Evolutionary conservation across 805 yeast species (phyloP).

Genomic region (Suhomyces sp.): DNA sequence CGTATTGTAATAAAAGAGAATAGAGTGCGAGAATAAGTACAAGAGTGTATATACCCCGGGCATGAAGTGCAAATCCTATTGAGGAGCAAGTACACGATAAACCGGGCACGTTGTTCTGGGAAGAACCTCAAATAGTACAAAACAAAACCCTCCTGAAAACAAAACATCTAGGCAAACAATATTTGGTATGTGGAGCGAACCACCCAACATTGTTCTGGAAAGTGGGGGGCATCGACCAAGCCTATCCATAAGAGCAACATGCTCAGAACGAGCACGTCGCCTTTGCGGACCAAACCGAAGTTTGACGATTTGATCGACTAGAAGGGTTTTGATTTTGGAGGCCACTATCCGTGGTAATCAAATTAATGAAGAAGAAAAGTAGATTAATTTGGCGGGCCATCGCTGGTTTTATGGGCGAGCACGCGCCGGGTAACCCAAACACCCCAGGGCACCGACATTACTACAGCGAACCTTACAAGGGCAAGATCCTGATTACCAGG

Average conservation of each 20-base stretch:
- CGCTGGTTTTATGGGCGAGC: background rate
- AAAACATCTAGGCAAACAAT: conserved; percentile 18
- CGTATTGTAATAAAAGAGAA: background rate
- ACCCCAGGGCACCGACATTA: background rate
- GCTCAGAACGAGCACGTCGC: conserved; percentile 24
- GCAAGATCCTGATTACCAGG: background rate
- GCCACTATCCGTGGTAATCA: conserved; percentile 33
- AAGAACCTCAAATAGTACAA: conserved; percentile 22
- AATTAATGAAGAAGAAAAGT: conserved; percentile 12
- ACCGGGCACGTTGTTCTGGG: conserved; percentile 44
- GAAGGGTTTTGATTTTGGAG: conserved; percentile 31
- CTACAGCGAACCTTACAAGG: background rate
- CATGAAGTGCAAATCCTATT: conserved; percentile 47
- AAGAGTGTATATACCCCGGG: conserved; percentile 34
- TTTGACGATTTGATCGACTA: conserved; percentile 22
- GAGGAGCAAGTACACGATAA: conserved; percentile 43
- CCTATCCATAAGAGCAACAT: conserved; percentile 12
- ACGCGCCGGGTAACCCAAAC: conserved; percentile 1
- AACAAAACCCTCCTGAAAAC: conserved; percentile 32
- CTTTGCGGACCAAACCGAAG: conserved; percentile 14
- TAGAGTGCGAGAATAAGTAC: background rate
- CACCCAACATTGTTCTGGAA: conserved; percentile 2
- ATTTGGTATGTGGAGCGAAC: conserved; percentile 9
- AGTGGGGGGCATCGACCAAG: conserved; percentile 16
- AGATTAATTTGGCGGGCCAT: background rate